Evolutionary conservation across 2,329 filamentous ascomycete genomes (phyloP).

Genomic region (Colletotrichum tropicale): DNA sequence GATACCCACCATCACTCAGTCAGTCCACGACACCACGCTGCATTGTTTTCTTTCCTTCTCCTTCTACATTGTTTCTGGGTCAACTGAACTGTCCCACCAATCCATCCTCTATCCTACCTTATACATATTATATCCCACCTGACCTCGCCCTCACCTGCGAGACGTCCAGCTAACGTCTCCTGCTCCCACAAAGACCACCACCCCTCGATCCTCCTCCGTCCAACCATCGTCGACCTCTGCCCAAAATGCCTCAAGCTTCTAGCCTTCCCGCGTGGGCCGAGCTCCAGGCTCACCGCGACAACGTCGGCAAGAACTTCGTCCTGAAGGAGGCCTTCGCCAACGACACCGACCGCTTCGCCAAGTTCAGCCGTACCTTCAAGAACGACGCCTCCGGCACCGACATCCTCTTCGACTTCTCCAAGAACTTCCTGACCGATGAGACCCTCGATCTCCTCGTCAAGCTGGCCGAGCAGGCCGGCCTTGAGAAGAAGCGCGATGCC

Average conservation of each 20-base stretch:
- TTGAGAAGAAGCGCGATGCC: conserved; percentile 93
- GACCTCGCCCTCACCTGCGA: background rate
- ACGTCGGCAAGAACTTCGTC: conserved; percentile 85
- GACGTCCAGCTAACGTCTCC: background rate
- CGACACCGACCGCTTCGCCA: conserved; percentile 86
- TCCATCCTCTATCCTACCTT: background rate
- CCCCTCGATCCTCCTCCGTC: background rate
- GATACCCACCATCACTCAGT: background rate
- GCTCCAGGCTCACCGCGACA: conserved; percentile 89
- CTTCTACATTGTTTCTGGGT: background rate
- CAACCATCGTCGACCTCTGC: background rate
- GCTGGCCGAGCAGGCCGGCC: conserved; percentile 86
- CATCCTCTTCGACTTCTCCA: conserved; percentile 97
- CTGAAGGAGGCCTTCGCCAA: conserved; percentile 92
- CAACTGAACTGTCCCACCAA: background rate
- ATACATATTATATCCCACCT: background rate
- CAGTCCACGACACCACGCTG: conserved; percentile 3
- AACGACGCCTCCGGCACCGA: conserved; percentile 80
- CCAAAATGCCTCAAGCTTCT: conserved; percentile 79
- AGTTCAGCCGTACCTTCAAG: conserved; percentile 84
- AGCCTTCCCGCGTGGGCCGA: conserved; percentile 86
- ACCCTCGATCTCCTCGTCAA: conserved; percentile 86
- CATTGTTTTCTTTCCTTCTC: background rate
- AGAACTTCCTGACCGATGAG: conserved; percentile 97
- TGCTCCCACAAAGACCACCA: background rate